Conservation (phyloP, 2,329 filamentous ascomycete genomes). For the Metarhizium rileyi region DNA sequence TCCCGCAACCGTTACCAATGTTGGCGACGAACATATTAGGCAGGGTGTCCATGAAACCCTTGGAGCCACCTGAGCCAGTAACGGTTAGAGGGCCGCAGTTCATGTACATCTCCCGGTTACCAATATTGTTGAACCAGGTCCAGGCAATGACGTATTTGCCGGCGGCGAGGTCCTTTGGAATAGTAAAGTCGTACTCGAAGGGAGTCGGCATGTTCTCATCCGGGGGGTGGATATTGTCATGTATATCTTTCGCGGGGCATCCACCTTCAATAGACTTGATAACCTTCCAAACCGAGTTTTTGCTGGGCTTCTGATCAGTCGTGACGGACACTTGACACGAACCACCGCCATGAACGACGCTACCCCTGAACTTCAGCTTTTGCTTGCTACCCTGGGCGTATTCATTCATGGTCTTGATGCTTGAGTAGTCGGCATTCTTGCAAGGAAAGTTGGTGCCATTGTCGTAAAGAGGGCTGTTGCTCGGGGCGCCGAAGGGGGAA, state of each 20-base stretch:
- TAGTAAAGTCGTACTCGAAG: slow-evolving; percentile 55
- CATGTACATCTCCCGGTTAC: slow-evolving; percentile 97
- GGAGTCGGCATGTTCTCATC: slow-evolving; percentile 28
- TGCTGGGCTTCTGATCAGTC: slow-evolving; percentile 60
- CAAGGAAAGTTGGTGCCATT: slow-evolving; percentile 70
- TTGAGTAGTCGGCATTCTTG: slow-evolving; percentile 43
- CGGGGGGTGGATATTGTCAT: slow-evolving; percentile 43
- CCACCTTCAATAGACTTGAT: slow-evolving; percentile 83
- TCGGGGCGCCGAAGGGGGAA: slow-evolving; percentile 31
- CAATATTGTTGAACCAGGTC: slow-evolving; percentile 91
- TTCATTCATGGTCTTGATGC: slow-evolving; percentile 43
- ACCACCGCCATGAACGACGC: slow-evolving; percentile 78
- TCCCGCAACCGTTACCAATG: slow-evolving; percentile 44
- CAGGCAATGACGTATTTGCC: slow-evolving; percentile 79
- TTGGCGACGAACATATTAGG: slow-evolving; percentile 65
- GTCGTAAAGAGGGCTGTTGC: slow-evolving; percentile 55
- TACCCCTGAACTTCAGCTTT: slow-evolving; percentile 55
- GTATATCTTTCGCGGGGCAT: slow-evolving; percentile 54
- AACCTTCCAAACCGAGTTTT: slow-evolving; percentile 68
- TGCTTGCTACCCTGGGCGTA: slow-evolving; percentile 38
- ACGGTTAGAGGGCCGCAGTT: slow-evolving; percentile 76
- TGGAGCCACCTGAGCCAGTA: slow-evolving; percentile 37
- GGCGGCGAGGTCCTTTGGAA: slow-evolving; percentile 61
- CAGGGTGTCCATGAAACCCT: slow-evolving; percentile 51
- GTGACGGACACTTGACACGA: slow-evolving; percentile 87